Conservation (phyloP, 352 stramenopile species). For the Pythium phragmiticola region DNA sequence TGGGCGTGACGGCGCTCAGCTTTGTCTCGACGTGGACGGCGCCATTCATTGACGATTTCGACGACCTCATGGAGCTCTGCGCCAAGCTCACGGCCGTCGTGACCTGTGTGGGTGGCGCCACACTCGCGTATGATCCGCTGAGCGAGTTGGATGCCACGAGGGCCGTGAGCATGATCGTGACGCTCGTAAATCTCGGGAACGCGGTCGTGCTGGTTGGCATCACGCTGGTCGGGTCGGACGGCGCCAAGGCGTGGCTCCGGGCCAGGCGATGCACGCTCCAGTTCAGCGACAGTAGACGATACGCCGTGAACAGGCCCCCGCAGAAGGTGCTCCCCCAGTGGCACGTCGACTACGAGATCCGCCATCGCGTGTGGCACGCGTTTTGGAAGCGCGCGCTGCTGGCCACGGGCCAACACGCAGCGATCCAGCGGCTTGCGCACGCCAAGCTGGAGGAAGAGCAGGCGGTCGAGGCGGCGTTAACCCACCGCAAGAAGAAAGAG, state of each 20-base stretch:
- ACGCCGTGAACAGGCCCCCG: constrained; percentile 28
- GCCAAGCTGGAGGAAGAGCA: constrained; percentile 20
- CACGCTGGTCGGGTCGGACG: constrained; percentile 34
- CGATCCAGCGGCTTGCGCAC: constrained; percentile 37
- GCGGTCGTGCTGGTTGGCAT: constrained; percentile 36
- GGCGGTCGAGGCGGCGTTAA: too few species aligned
- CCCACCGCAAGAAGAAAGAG: constrained; percentile 17
- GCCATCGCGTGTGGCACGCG: constrained; percentile 52
- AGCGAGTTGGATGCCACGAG: constrained; percentile 17
- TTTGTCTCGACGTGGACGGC: constrained; percentile 37
- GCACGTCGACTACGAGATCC: constrained; percentile 42
- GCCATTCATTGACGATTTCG: constrained; percentile 46
- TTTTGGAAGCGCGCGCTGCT: constrained; percentile 49
- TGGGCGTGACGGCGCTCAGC: constrained; percentile 29
- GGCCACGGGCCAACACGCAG: constrained; percentile 22
- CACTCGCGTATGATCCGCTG: constrained; percentile 26
- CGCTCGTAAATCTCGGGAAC: constrained; percentile 39
- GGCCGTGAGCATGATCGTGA: constrained; percentile 31
- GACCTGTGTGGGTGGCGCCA: constrained; percentile 31
- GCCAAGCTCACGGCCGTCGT: constrained; percentile 35
- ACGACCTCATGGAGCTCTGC: constrained; percentile 52
- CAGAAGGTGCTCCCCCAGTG: constrained; percentile 32
- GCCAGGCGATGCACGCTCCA: constrained; percentile 31
- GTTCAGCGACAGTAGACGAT: constrained; percentile 42
- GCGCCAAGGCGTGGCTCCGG: constrained; percentile 29